These are phyloP conservation scores for Orbilia quercus DNA, from an alignment of 2,329 filamentous ascomycete species.

Conservation along the genomic window DNA sequence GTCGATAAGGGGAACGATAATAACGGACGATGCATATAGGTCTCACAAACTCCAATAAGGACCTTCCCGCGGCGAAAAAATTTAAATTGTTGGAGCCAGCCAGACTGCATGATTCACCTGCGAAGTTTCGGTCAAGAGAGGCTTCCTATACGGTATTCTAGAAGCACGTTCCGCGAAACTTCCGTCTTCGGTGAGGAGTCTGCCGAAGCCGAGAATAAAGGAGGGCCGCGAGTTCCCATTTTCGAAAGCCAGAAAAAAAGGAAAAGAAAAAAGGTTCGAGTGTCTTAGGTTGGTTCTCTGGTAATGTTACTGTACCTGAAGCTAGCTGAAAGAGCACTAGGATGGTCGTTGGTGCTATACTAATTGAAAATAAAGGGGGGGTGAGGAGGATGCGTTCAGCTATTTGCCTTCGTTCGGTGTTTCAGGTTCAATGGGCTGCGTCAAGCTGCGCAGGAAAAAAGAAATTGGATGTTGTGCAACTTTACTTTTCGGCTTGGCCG, in stretches of 20 bases:
- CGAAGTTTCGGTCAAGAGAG: slow-evolving; percentile 30
- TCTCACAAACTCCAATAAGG: slow-evolving; percentile 5
- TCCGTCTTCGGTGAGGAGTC: slow-evolving; percentile 46
- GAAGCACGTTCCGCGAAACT: slow-evolving; percentile 50
- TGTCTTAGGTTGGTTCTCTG: slow-evolving; percentile 20
- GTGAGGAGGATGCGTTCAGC: slow-evolving; percentile 40
- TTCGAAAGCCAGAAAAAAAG: slow-evolving; percentile 5
- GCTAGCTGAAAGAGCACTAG: slow-evolving; percentile 51
- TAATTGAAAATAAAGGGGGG: slow-evolving; percentile 50
- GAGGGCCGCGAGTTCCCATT: slow-evolving; percentile 39
- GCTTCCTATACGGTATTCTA: slow-evolving; percentile 45
- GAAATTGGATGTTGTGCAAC: slow-evolving; percentile 43
- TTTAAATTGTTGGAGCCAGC: slow-evolving; percentile 10
- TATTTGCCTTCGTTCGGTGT: slow-evolving; percentile 56
- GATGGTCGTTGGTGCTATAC: not conserved
- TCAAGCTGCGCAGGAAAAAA: slow-evolving; percentile 54
- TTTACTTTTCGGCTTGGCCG: slow-evolving; percentile 51
- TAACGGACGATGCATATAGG: not conserved
- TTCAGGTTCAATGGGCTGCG: slow-evolving; percentile 55
- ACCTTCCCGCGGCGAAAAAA: slow-evolving; percentile 36
- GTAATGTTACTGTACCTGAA: slow-evolving; percentile 50
- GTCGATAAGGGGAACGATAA: slow-evolving; percentile 14
- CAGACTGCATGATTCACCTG: slow-evolving; percentile 14
- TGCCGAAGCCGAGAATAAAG: slow-evolving; percentile 54
- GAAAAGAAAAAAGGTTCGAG: slow-evolving; percentile 14